Conservation (phyloP, 2,329 filamentous ascomycete genomes). For the Cytospora schulzeri region DNA sequence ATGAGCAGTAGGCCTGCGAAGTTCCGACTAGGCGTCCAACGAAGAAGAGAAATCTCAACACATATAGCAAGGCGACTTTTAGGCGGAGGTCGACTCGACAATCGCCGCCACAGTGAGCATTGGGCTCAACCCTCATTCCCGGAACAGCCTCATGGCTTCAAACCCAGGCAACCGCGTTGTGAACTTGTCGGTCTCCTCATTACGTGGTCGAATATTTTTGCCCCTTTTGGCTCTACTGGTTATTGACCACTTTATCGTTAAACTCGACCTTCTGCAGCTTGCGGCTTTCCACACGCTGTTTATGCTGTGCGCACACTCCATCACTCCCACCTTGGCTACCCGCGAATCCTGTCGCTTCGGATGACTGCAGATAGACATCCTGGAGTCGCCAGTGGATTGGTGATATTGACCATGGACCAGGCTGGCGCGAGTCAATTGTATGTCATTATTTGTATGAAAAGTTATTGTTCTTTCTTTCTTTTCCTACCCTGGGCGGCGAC, state of each 20-base stretch:
- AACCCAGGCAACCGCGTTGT: constrained; percentile 54
- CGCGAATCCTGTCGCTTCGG: background rate
- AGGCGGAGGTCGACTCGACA: background rate
- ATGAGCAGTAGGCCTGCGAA: constrained; percentile 47
- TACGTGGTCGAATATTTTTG: background rate
- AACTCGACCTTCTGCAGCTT: background rate
- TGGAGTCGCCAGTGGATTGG: background rate
- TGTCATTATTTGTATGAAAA: background rate
- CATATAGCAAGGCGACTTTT: background rate
- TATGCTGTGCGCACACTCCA: background rate
- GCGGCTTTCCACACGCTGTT: background rate
- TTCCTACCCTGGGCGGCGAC: background rate
- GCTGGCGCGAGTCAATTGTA: background rate
- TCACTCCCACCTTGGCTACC: background rate
- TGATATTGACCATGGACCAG: background rate
- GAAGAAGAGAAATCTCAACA: background rate
- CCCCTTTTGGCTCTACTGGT: background rate
- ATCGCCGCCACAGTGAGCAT: background rate
- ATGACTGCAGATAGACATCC: background rate
- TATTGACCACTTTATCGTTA: background rate
- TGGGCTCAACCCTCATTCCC: constrained; percentile 35
- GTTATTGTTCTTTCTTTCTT: background rate
- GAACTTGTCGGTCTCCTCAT: constrained; percentile 48
- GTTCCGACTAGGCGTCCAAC: background rate
- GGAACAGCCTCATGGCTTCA: constrained; percentile 56